A percentile compares a stretch with the other conserved stretches of the same genome.
Evolutionary conservation across 441 rosid species (phyloP).

Genomic region (Adansonia rubrostipa): DNA sequence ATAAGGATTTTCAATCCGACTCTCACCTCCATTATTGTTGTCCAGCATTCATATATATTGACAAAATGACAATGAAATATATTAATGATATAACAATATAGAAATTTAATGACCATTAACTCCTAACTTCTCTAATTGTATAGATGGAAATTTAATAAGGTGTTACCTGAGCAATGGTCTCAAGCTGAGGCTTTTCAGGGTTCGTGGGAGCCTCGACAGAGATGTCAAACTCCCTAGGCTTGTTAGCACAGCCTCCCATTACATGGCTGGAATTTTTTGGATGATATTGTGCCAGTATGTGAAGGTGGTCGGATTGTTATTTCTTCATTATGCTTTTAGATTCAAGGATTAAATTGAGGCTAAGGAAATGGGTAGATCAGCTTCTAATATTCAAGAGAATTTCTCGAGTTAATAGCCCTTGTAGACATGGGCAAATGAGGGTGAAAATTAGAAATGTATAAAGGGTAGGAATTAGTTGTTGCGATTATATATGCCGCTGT

Average conservation of each 20-base stretch:
- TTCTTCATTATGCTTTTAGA: neutral
- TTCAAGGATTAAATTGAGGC: constrained; percentile 13
- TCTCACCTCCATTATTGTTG: constrained; percentile 41
- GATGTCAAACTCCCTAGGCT: constrained; percentile 45
- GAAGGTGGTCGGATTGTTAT: constrained; percentile 17
- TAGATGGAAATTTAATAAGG: neutral
- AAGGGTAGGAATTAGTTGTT: too few relatives aligned
- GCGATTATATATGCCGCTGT: too few relatives aligned
- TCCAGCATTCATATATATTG: constrained; percentile 19
- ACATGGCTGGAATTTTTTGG: constrained; percentile 4
- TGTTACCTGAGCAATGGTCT: constrained; percentile 20
- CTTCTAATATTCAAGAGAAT: constrained; percentile 8
- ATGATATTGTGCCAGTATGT: constrained; percentile 23
- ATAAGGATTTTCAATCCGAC: constrained; percentile 36
- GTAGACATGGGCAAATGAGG: too few relatives aligned
- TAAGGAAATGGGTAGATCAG: neutral
- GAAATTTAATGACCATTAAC: too few relatives aligned
- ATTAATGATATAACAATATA: neutral
- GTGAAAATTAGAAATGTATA: too few relatives aligned
- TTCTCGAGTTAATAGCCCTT: neutral
- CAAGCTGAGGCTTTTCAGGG: constrained; percentile 32
- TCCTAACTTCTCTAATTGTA: neutral
- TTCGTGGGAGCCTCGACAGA: constrained; percentile 35
- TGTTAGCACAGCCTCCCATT: constrained; percentile 61
- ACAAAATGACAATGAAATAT: neutral